phyloP scores from a whole-genome alignment of 2,329 filamentous ascomycete species.

The Microcera coccophila region DNA sequence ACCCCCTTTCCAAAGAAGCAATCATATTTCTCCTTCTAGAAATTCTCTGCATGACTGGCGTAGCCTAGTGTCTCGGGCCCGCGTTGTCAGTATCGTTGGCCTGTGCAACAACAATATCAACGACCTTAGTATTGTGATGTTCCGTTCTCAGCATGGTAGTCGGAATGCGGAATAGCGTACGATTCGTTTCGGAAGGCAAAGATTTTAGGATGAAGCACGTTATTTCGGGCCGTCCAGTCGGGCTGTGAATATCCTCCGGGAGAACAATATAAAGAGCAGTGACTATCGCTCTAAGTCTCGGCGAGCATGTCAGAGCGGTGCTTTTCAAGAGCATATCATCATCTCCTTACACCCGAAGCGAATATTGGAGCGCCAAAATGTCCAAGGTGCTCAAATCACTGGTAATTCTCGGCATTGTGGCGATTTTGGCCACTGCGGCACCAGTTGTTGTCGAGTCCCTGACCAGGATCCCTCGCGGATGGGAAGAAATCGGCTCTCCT shows the following conservation, averaged over 20 bases:
- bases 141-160: slow-evolving; percentile 12
- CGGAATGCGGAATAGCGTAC: slow-evolving; percentile 8
- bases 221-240: background rate
- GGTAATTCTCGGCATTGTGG: slow-evolving; percentile 10
- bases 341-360: background rate
- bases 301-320: background rate
- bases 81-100: slow-evolving; percentile 6
- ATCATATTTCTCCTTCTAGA: background rate
- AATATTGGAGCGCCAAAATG: slow-evolving; percentile 6
- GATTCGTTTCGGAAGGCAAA: slow-evolving; percentile 1
- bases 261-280: slow-evolving; percentile 14
- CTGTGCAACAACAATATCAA: slow-evolving; percentile 24
- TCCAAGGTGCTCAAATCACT: slow-evolving; percentile 5
- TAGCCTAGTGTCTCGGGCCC: background rate
- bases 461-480: slow-evolving; percentile 17
- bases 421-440: slow-evolving; percentile 4
- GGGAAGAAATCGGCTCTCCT: slow-evolving; percentile 19
- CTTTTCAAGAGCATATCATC: slow-evolving; percentile 4
- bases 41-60: background rate
- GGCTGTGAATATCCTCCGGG: background rate
- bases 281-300: background rate
- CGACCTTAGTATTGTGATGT: slow-evolving; percentile 24
- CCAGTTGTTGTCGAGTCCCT: slow-evolving; percentile 23
- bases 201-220: background rate
- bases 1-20: slow-evolving; percentile 4